Conservation (phyloP, 306 rosid species). For the Ceratonia siliqua region DNA sequence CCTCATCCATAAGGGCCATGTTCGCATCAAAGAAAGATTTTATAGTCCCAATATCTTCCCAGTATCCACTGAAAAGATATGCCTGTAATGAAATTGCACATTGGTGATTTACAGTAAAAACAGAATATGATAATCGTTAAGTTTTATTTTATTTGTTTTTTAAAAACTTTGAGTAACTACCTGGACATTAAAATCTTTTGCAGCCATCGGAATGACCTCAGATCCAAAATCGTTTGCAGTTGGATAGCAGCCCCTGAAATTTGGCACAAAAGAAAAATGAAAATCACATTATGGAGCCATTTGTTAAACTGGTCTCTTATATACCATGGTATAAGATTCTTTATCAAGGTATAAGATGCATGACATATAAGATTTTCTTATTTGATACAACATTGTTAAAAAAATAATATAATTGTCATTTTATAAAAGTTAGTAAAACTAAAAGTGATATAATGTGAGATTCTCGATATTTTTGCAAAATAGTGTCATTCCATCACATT, state of each 20-base stretch:
- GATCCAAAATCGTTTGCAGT: constrained; percentile 63
- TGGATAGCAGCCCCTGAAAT: constrained; percentile 43
- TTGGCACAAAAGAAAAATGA: constrained; percentile 6
- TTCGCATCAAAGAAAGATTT: constrained; percentile 78
- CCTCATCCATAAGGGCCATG: constrained; percentile 93
- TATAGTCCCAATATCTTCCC: constrained; percentile 96
- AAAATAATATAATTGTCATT: no score
- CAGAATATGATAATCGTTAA: constrained; percentile 10
- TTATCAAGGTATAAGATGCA: no score
- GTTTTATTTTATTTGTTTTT: no score
- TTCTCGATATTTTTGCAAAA: no score
- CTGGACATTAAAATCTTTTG: constrained; percentile 55
- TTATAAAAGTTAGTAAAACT: no score
- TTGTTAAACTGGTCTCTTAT: no score
- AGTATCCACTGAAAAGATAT: constrained; percentile 75
- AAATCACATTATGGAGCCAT: no score
- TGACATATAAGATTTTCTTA: no score
- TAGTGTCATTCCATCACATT: no score
- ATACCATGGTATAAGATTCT: no score
- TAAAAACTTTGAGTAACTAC: constrained; percentile 33
- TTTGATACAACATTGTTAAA: no score
- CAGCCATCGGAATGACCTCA: constrained; percentile 54
- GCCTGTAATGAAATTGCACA: constrained; percentile 56
- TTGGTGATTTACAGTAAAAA: background rate
- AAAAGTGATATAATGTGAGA: no score